Base-by-base conservation (phyloP, 1,139 yeast species). In the Trichomonascaceae sp. region DNA sequence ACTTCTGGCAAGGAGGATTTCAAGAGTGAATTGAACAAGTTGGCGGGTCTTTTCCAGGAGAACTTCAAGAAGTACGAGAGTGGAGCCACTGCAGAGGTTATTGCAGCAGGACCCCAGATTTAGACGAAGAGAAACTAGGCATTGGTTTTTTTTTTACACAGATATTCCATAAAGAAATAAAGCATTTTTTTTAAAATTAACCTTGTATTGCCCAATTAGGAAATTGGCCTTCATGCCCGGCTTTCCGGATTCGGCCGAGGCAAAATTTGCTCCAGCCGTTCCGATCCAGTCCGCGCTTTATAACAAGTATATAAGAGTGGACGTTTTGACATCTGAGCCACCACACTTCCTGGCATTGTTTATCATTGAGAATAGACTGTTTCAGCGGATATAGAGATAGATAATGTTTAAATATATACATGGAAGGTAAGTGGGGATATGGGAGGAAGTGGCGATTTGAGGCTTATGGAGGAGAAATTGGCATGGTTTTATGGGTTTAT, bases 11-110 rank as follows among this genome's bases (percentile, higher is more conserved):
- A 72, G 57, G 82, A 74, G 18, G 83, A 86, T 58, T 90, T 88
- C 77, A 72, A 72, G 58, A 70, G 70, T 55, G 96, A 91, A 73
- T 88, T 89, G 65, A 74, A 75, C 63, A 79, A 81, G 59, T 83
- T 93, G 70, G 98, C 93, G 53, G 70, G 74, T 55, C 79, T 87
- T 75, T 93, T 93, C 70, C 78, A 79, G 65, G 90, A 88, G 71
- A 93, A 93, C 81, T 93, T 93, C 72, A 82, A 77, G 69, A 89
- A 82, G 70, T 93, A 93, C 76, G 74, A 89, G 67, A 83, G 83
- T 66, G 89, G 83, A 68, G 91, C 96, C 62, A 86, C 96, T 47
- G 66, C 78, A 43, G 96, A 89, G 71, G 98, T 93, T 56, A 75
- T 86, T 68, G 88, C 93, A 69, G 98, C 98, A 66, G 98, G 97